Base-by-base conservation (phyloP, 23 red algal genomes). In the Pyropia haitanensis region DNA sequence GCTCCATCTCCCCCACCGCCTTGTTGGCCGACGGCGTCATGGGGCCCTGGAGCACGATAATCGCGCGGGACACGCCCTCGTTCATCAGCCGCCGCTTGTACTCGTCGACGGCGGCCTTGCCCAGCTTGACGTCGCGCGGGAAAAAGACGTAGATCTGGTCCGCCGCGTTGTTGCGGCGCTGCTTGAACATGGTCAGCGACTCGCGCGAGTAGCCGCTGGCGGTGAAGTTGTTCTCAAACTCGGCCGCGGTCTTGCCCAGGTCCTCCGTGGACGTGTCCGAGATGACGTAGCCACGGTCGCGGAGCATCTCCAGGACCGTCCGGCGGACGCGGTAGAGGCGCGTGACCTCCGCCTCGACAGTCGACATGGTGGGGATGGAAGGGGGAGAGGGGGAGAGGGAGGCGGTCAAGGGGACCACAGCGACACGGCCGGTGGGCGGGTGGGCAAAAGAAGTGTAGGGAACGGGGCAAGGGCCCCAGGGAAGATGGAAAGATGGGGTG, bases 61-160 rank as follows among this genome's bases (percentile, higher is more conserved):
- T 90, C 6, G 72, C 93, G 27, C 69, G 72, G 4, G 72, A 70
- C 7, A 97, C 79, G 51, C 60, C 60, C 64, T 97, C 85, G 19
- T 39, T 79, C 64, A 23, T 85, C 67, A 22, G 68, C 73, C 51
- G 56, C 72, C 49, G 76, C 93, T 29, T 57, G 68, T 4, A 97
- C 72, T 90, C 82, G 51, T 86, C 80, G 19, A 83, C 85, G 2
- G 87, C 71, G 6, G 70, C 54, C 55, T 86, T 86, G 48, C 67
- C 67, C 46, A 59, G 33, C 24, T 71, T 66, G 13, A 58, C 49
- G 57, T 96, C 91, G 14, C 76, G 66, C 30, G 91, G 91, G 56
- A 96, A 96, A 63, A 96, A 97, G 10, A 97, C 80, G 62, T 90
- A 90, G 7, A 97, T 88, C 63, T 97, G 84, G 71, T 90, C 85